A percentile compares a stretch with the other conserved stretches of the same genome.
These are phyloP conservation scores for Phytophthora palmivora DNA, from an alignment of 352 stramenopile species.

Conservation along the genomic window DNA sequence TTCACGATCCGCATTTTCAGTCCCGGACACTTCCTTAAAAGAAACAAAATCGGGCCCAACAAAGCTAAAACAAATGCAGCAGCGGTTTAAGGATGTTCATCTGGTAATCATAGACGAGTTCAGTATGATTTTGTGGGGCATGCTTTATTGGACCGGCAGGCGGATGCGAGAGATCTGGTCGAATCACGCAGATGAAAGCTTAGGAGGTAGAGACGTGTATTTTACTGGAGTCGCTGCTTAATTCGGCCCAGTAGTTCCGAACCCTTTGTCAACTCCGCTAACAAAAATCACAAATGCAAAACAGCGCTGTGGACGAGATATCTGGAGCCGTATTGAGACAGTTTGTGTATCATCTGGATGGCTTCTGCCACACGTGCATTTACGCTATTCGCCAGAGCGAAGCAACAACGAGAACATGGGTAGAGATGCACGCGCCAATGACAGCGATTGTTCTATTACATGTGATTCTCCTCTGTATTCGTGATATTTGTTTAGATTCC, in stretches of 20 bases:
- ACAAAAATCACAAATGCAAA: neutral
- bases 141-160: slow-evolving; percentile 9
- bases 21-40: neutral
- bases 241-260: neutral
- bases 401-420: no score
- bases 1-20: slow-evolving; percentile 3
- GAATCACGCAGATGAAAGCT: neutral
- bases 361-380: no score
- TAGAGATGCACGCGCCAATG: no score
- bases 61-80: neutral
- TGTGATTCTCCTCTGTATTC: no score
- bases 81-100: neutral
- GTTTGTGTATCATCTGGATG: no score
- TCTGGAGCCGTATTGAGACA: neutral
- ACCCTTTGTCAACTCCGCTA: neutral
- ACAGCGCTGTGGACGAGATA: neutral
- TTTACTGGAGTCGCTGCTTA: neutral
- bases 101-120: slow-evolving; percentile 9
- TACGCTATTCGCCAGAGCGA: no score
- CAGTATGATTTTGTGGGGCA: slow-evolving; percentile 4
- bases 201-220: neutral
- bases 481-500: no score
- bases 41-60: neutral
- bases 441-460: no score
- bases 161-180: slow-evolving; percentile 5